Base-by-base conservation (phyloP, 2,329 filamentous ascomycete genomes). In the Rugonectria rugulosa region DNA sequence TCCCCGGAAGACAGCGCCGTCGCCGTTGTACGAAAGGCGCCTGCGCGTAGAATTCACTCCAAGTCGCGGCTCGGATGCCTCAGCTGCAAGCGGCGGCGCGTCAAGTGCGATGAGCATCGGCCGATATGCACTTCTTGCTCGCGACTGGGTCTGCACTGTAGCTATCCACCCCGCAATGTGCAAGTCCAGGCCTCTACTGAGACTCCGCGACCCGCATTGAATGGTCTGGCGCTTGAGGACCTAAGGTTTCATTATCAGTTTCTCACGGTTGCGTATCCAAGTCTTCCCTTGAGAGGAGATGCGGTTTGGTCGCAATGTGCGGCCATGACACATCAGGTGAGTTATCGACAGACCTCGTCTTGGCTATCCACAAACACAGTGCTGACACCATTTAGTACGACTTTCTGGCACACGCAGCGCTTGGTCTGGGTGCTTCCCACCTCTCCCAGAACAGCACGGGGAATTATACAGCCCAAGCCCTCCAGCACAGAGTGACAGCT, bases 211-310 rank as follows among this genome's bases (percentile, higher is more conserved):
- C 44, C 61, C 29, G 45, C 56, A 7, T 37, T 60, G 21, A 57
- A 62, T 20, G 52, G 43, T 24, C 77, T 79, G 52, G 70, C 68
- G 21, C 63, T 75, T 14, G 70, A 78, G 36, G 79, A 82, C 58
- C 72, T 83, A 67, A 71, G 77, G 7, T 79, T 81, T 59, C 81
- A 81, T 56, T 78, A 81, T 54, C 79, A 81, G 57, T 82, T 81
- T 56, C 60, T 82, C 11, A 69, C 76, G 1, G 65, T 72, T 2
- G 79, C 78, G 5, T 73, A 72, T 37, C 74, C 73, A 2, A 71
- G 73, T 2, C 49, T 76, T 8, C 75, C 74, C 6, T 53, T 76
- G 1, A 58, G 61, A 14, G 68, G 67, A 3, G 67, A 67, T 4
- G 61, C 65, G 6, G 56, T 75, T 0, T 77, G 74, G 74, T 65